Base-by-base conservation (phyloP, 305 asterid species). In the Withania somnifera region DNA sequence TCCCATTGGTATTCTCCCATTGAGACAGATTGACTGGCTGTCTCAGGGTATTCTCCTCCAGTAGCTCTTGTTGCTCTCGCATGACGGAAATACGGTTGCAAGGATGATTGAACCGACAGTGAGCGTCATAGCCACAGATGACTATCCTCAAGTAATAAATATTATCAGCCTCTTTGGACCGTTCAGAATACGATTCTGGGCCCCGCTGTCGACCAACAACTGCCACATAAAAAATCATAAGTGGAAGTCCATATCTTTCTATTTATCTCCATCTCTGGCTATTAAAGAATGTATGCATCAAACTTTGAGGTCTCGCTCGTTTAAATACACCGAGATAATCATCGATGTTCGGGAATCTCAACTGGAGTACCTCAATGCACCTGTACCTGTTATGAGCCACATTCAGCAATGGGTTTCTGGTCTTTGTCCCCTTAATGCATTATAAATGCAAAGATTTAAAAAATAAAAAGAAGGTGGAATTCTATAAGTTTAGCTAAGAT, bases 21-120 rank as follows among this genome's bases (percentile, higher is more conserved):
- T n/a, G n/a, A n/a, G n/a, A n/a, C n/a, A n/a, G n/a, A n/a, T n/a
- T n/a, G 98, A 81, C 95, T 96, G 79, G 76, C 87, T 36, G 97
- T 95, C 84, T 96, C 97, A 0, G 94, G 98, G 81, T 88, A 89
- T 73, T 94, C 96, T 32, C 90, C 90, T 68, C 93, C 93, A 42
- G 91, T 87, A 34, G 89, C 85, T 87, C 96, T 89, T 83, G 86
- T 83, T 87, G 88, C 88, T 87, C 94, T 96, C n/a, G n/a, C 89
- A 90, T 89, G 82, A 89, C 96, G 5, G 1, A 14, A 28, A 75
- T 83, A 80, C 94, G 94, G 81, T 97, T 94, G 67, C 90, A 94
- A 22, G 98, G 98, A 84, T 93, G 97, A 90, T 97, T 97, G 89
- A 91, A 97, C 86, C 95, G 94, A 88, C 98, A 97, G 67, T 97